Conservation (phyloP, 164 flowering plant genomes). For the Nelumbo lutea region DNA sequence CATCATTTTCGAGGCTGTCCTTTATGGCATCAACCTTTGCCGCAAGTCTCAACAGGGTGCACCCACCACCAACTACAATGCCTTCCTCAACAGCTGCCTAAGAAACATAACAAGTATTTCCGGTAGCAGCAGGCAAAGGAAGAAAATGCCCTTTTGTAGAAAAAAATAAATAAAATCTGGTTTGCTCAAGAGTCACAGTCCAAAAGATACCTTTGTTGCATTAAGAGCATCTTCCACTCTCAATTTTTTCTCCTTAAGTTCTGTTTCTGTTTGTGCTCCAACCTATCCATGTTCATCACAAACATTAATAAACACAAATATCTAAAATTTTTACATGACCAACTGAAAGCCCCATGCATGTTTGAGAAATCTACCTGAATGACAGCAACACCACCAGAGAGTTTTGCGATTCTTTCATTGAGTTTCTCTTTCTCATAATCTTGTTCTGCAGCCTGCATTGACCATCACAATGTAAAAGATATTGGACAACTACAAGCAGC, state of each 20-base stretch:
- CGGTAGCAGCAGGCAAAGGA: not conserved
- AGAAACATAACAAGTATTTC: constrained; percentile 3
- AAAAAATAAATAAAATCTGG: too few relatives aligned
- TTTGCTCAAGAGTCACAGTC: not conserved
- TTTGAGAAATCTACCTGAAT: constrained; percentile 51
- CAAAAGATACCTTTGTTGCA: constrained; percentile 76
- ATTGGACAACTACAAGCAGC: not conserved
- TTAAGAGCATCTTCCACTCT: constrained; percentile 99
- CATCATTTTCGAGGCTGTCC: constrained; percentile 71
- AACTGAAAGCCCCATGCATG: not conserved
- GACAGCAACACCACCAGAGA: constrained; percentile 98
- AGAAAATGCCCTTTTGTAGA: too few relatives aligned
- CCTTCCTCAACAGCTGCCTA: constrained; percentile 99
- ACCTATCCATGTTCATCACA: constrained; percentile 42
- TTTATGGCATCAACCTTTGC: constrained; percentile 87
- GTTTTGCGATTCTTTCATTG: constrained; percentile 92
- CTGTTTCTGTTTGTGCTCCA: constrained; percentile 99
- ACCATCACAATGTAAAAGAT: not conserved
- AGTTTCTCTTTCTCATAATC: constrained; percentile 95
- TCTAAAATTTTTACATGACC: not conserved
- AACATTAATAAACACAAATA: not conserved
- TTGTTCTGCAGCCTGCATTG: constrained; percentile 77
- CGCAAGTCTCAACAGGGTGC: constrained; percentile 84
- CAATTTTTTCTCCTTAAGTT: constrained; percentile 89
- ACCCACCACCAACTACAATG: constrained; percentile 94